Evolutionary conservation across 441 rosid species (phyloP).

Genomic region (Lepidium campestre): DNA sequence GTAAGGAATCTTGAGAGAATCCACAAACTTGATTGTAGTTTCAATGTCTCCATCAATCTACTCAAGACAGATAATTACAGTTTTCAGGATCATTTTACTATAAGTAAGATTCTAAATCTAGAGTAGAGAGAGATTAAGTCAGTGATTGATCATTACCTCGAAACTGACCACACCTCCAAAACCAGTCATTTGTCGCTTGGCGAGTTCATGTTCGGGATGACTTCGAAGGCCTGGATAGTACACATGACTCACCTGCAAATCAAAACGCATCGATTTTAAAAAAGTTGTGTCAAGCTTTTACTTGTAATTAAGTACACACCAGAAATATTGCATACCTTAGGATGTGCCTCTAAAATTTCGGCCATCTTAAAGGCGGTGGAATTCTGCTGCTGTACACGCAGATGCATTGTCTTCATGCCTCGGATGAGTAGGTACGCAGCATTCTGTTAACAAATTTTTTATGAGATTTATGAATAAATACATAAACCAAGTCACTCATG

Average conservation of each 20-base stretch:
- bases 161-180: conserved; percentile 98
- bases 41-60: conserved; percentile 79
- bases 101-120: not conserved
- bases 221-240: conserved; percentile 88
- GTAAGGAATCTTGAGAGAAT: conserved; percentile 85
- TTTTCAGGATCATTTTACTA: conserved; percentile 2
- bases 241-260: conserved; percentile 70
- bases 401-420: conserved; percentile 99
- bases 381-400: conserved; percentile 97
- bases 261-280: not conserved
- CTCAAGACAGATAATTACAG: not conserved
- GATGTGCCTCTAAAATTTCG: conserved; percentile 99
- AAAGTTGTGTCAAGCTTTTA: not conserved
- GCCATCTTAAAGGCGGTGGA: conserved; percentile 92
- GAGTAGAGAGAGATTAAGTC: not conserved
- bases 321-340: conserved; percentile 47
- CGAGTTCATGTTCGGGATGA: conserved; percentile 89
- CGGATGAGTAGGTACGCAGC: conserved; percentile 90
- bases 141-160: conserved; percentile 48
- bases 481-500: not conserved
- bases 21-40: conserved; percentile 69
- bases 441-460: conserved; percentile 39
- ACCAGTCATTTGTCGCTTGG: conserved; percentile 95
- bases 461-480: conserved; percentile 3
- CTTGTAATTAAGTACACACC: not conserved